Percentiles rank a stretch among this genome's conserved stretches.
phyloP scores from a whole-genome alignment of 129 eudicot species.

The Pulicaria dysenterica region DNA sequence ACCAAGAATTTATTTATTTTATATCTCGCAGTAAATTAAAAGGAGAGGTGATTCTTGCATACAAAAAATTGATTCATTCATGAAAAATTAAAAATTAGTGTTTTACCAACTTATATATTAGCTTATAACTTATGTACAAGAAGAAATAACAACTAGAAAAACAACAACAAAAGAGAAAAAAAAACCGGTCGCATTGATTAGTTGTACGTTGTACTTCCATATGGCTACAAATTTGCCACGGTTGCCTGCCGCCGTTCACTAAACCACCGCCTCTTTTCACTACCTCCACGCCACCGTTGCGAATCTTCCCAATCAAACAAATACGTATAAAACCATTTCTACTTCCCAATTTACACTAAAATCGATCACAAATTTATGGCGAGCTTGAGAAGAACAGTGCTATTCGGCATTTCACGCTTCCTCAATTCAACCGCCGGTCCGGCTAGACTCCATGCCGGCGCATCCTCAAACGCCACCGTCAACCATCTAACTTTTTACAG shows the following conservation, averaged over 20 bases:
- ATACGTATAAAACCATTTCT: not conserved
- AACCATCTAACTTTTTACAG: slow-evolving; percentile 32
- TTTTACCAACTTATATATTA: too few relatives aligned
- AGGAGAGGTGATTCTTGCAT: too few relatives aligned
- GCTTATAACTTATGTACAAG: too few relatives aligned
- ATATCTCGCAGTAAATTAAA: too few relatives aligned
- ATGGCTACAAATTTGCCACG: slow-evolving; percentile 43
- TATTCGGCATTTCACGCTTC: slow-evolving; percentile 50
- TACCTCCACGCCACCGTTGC: slow-evolving; percentile 22
- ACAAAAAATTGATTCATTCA: too few relatives aligned
- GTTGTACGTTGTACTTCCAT: slow-evolving; percentile 10
- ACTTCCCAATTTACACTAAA: not conserved
- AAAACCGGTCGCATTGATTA: not conserved
- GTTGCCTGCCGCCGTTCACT: slow-evolving; percentile 15
- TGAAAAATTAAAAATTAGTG: too few relatives aligned
- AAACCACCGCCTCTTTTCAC: slow-evolving; percentile 15
- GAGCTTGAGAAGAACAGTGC: slow-evolving; percentile 55
- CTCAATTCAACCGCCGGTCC: slow-evolving; percentile 35
- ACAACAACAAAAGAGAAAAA: too few relatives aligned
- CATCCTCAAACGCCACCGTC: slow-evolving; percentile 26
- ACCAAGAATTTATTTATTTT: too few relatives aligned
- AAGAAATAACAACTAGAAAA: too few relatives aligned
- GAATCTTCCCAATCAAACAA: slow-evolving; percentile 22
- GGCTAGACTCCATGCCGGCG: slow-evolving; percentile 17
- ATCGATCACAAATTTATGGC: slow-evolving; percentile 47